Base-by-base conservation (phyloP, 371 early-diverging fungal genomes). In the Zychaea mexicana region DNA sequence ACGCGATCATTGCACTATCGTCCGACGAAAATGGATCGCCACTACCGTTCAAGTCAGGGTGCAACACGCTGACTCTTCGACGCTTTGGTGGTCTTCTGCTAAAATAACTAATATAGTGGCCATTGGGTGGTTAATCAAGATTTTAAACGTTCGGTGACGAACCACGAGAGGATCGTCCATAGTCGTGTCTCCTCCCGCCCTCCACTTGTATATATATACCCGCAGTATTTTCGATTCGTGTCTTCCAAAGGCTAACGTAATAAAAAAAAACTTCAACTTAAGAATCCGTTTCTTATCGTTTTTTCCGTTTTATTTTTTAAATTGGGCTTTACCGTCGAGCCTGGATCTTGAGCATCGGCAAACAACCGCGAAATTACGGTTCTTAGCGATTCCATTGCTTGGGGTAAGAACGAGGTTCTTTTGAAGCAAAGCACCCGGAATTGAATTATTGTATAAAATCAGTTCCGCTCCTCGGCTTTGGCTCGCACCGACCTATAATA, bases 281-380 rank as follows among this genome's bases (percentile, higher is more conserved):
- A 36, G 38, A 36, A 36, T 36, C 15, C 38, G 38, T 9, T 36
- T 36, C 38, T 36, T 36, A 36, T 9, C 15, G 38, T 36, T 36
- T 36, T 36, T 36, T n/a, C n/a, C n/a, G n/a, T n/a, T n/a, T n/a
- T n/a, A n/a, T n/a, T n/a, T n/a, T n/a, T n/a, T n/a, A n/a, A 8
- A 12, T 8, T 12, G 15, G 15, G 36, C n/a, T 30, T 71, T 73
- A 77, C 77, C 38, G 59, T 56, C 2, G 70, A 21, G 32, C 63
- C 67, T 9, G 38, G 60, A 58, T 78, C 78, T 52, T 78, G 71
- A 27, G 65, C 62, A 62, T 81, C 81, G 47, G 69, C 65, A 66
- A 81, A 81, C 17, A 81, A 46, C 38, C 75, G 74, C 64, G 76
- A 69, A 65, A 76, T 74, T 9, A 81, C 74, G 45, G 68, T 74